These are phyloP conservation scores for Ophiostoma angusticollis DNA, from an alignment of 2,329 filamentous ascomycete species.

Conservation along the genomic window DNA sequence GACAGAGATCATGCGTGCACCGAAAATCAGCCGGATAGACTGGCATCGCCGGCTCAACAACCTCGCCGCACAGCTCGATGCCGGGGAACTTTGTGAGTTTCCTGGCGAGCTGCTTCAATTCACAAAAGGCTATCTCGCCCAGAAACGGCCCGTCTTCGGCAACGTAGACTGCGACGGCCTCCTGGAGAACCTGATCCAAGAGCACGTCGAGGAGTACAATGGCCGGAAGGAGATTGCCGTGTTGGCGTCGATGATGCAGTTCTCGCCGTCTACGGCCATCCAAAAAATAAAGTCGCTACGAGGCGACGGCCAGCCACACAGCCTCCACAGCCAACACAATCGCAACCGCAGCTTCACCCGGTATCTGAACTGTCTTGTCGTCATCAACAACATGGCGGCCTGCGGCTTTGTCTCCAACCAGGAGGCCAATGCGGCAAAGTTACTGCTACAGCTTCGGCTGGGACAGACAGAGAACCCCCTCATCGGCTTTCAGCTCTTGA, in stretches of 20 bases:
- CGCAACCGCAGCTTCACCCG: not conserved
- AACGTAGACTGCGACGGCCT: slow-evolving; percentile 17
- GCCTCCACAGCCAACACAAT: no score
- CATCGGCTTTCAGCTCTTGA: slow-evolving; percentile 3
- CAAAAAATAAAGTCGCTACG: slow-evolving; percentile 1
- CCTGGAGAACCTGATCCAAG: slow-evolving; percentile 13
- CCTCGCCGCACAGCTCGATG: slow-evolving; percentile 2
- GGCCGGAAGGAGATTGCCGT: slow-evolving; percentile 7
- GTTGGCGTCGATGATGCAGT: slow-evolving; percentile 8
- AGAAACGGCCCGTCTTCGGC: not conserved
- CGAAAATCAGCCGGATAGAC: not conserved
- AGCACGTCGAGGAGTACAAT: slow-evolving; percentile 5
- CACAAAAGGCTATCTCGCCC: slow-evolving; percentile 4
- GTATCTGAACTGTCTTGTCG: slow-evolving; percentile 8
- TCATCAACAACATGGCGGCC: slow-evolving; percentile 3
- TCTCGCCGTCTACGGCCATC: slow-evolving; percentile 1
- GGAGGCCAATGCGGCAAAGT: slow-evolving; percentile 1
- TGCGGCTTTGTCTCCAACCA: slow-evolving; percentile 2
- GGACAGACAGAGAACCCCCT: slow-evolving; percentile 5
- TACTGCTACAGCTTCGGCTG: slow-evolving; percentile 4
- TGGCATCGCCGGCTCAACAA: slow-evolving; percentile 9
- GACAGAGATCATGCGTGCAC: no score
- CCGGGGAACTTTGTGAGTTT: slow-evolving; percentile 1
- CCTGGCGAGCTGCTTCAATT: not conserved
- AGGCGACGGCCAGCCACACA: not conserved